These are phyloP conservation scores for Kodamaea neixiangensis DNA, from an alignment of 805 yeast genomes.

Conservation along the genomic window DNA sequence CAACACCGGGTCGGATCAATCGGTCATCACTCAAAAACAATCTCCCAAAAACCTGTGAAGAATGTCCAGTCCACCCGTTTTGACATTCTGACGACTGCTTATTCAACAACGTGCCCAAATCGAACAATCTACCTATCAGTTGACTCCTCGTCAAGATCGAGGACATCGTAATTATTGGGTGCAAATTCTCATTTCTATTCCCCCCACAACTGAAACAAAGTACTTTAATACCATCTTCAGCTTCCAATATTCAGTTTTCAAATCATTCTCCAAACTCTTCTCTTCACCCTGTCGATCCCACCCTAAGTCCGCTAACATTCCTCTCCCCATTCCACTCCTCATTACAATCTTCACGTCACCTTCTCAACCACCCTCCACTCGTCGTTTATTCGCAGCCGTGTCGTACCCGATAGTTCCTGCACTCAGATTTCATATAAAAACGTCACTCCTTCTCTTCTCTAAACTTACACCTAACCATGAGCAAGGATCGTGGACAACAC, in stretches of 20 bases:
- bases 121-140: not conserved
- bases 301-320: no score
- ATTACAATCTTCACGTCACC: not conserved
- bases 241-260: no score
- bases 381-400: constrained; percentile 4
- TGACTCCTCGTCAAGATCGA: not conserved
- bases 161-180: not conserved
- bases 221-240: no score
- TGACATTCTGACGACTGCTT: not conserved
- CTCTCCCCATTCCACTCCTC: not conserved
- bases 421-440: not conserved
- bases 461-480: not conserved
- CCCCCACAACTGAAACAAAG: not conserved
- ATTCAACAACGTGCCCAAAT: not conserved
- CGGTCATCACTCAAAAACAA: not conserved
- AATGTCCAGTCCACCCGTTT: not conserved
- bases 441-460: constrained; percentile 2
- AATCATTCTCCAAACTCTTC: no score
- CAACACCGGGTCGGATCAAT: not conserved
- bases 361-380: not conserved
- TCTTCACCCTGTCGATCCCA: no score
- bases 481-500: not conserved
- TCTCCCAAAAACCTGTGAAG: not conserved
- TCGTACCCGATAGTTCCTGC: not conserved
- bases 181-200: not conserved